Conservation (phyloP, 225 moss, liverwort and hornwort species). For the Antitrichia curtipendula region DNA sequence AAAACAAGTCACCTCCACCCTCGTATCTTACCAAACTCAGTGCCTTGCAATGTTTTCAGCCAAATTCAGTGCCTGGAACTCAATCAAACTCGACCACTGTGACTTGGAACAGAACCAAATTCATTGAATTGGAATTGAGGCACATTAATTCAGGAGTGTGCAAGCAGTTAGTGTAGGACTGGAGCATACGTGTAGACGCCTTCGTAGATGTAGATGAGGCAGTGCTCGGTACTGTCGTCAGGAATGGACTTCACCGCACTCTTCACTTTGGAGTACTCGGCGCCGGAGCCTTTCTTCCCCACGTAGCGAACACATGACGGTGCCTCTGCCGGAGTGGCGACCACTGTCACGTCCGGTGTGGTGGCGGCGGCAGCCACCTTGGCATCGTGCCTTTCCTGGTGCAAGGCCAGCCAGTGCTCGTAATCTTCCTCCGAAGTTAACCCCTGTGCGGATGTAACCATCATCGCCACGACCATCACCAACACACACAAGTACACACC, state of each 20-base stretch:
- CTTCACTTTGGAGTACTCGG: neutral
- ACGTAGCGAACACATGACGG: conserved; percentile 4
- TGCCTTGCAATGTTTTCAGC: neutral
- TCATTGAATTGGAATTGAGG: neutral
- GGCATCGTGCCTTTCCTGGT: neutral
- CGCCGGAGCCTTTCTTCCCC: conserved; percentile 6
- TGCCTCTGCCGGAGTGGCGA: neutral
- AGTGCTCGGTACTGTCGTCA: neutral
- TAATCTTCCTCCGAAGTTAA: neutral
- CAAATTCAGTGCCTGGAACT: neutral
- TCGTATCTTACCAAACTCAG: neutral
- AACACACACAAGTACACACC: neutral
- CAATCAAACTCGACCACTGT: neutral
- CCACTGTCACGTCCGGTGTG: neutral
- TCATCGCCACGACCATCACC: neutral
- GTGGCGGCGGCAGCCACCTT: neutral
- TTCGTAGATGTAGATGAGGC: conserved; percentile 1
- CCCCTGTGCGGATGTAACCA: neutral
- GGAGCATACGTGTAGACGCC: conserved; percentile 1
- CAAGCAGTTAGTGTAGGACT: neutral
- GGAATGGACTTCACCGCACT: conserved; percentile 23
- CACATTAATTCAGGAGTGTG: neutral
- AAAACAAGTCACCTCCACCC: neutral
- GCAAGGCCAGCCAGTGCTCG: neutral
- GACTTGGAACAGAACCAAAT: neutral